phyloP scores from a whole-genome alignment of 2,329 filamentous ascomycete species.

The Verticillium zaregamsianum region DNA sequence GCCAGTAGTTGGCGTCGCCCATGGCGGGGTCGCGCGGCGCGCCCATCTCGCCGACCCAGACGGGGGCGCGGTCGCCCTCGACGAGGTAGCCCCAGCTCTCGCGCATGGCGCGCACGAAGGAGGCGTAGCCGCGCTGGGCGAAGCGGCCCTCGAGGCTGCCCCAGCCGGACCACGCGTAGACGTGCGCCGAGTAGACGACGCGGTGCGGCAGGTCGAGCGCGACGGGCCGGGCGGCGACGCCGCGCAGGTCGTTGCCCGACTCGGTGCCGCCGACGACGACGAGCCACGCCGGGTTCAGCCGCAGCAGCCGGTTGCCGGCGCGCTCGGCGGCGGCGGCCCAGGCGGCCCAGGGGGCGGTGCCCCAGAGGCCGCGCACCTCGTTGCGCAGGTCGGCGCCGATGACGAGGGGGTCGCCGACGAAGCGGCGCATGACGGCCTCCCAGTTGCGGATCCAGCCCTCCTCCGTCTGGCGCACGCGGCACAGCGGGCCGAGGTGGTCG shows the following conservation, averaged over 20 bases:
- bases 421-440: conserved; percentile 58
- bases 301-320: conserved; percentile 56
- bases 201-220: conserved; percentile 47
- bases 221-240: conserved; percentile 52
- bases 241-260: conserved; percentile 61
- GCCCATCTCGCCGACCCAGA: conserved; percentile 68
- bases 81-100: conserved; percentile 64
- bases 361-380: conserved; percentile 65
- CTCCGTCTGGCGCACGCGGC: conserved; percentile 58
- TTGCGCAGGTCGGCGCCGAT: conserved; percentile 65
- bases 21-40: conserved; percentile 47
- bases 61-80: conserved; percentile 50
- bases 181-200: conserved; percentile 65
- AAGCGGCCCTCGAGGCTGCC: conserved; percentile 57
- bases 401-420: conserved; percentile 55
- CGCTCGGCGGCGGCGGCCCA: conserved; percentile 63
- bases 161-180: conserved; percentile 69
- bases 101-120: conserved; percentile 60
- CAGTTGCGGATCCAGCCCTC: conserved; percentile 64
- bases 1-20: conserved; percentile 63
- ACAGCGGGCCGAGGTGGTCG: conserved; percentile 56
- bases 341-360: conserved; percentile 61
- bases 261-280: conserved; percentile 65
- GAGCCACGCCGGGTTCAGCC: conserved; percentile 59
- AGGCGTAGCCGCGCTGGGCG: conserved; percentile 54